Conservation (phyloP, 768 basidiomycete species). For the Russula olivacea region DNA sequence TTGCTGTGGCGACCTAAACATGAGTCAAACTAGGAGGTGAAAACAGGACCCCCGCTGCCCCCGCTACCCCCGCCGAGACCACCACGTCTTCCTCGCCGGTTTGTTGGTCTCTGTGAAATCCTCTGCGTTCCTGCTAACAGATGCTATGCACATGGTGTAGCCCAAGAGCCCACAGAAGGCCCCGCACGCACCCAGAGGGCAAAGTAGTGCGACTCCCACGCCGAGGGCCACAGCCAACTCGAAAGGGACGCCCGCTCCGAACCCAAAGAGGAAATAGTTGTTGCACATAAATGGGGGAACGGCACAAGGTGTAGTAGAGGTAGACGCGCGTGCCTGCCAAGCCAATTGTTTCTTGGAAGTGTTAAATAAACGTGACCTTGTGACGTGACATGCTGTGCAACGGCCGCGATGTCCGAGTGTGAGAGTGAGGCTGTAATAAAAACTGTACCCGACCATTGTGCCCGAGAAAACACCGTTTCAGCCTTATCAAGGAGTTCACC, state of each 20-base stretch:
- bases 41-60: neutral
- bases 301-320: too few relatives aligned
- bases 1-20: neutral
- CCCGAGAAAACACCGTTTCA: too few relatives aligned
- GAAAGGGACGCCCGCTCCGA: neutral
- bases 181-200: neutral
- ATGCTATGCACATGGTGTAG: neutral
- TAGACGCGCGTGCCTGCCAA: neutral
- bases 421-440: too few relatives aligned
- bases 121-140: neutral
- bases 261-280: neutral
- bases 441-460: too few relatives aligned
- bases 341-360: neutral
- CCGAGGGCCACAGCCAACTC: neutral
- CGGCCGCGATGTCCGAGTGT: too few relatives aligned
- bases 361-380: too few relatives aligned
- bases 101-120: neutral
- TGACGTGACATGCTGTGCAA: too few relatives aligned
- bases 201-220: neutral
- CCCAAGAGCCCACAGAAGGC: neutral
- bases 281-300: too few relatives aligned
- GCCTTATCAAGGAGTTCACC: too few relatives aligned
- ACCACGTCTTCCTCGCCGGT: conserved; percentile 1
- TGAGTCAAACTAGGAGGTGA: neutral
- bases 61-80: neutral